These are phyloP conservation scores for Entomortierella lignicola DNA, from an alignment of 192 early-diverging fungal species.

Conservation along the genomic window DNA sequence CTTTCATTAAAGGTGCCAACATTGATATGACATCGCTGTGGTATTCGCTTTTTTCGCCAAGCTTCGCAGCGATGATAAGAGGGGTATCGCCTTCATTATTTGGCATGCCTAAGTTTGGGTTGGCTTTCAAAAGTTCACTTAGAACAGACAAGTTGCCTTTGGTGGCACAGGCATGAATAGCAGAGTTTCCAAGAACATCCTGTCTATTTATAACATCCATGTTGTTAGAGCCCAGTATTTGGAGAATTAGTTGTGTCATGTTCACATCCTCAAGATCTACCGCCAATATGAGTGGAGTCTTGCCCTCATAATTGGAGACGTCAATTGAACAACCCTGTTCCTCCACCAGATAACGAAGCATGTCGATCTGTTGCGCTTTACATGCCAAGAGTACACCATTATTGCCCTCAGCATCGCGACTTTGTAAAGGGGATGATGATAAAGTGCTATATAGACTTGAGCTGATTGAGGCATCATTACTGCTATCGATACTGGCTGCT, in stretches of 20 bases:
- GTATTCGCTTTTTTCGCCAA: conserved; percentile 10
- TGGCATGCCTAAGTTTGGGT: conserved; percentile 33
- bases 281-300: conserved; percentile 57
- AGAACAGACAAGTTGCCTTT: conserved; percentile 14
- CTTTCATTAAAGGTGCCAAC: conserved; percentile 23
- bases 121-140: conserved; percentile 19
- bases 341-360: conserved; percentile 40
- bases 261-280: conserved; percentile 38
- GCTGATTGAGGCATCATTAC: conserved; percentile 9
- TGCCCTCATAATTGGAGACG: conserved; percentile 50
- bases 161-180: conserved; percentile 21
- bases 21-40: conserved; percentile 5
- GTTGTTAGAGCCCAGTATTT: conserved; percentile 1
- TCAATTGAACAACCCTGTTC: conserved; percentile 14
- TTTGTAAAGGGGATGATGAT: conserved; percentile 24
- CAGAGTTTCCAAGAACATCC: conserved; percentile 57
- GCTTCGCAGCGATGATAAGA: conserved; percentile 33
- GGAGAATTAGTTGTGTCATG: conserved; percentile 35
- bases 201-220: conserved; percentile 35
- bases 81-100: conserved; percentile 56
- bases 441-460: conserved; percentile 7
- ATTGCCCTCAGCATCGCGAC: conserved; percentile 56
- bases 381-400: conserved; percentile 56
- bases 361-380: conserved; percentile 27
- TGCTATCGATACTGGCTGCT: conserved; percentile 18